Base-by-base conservation (phyloP, 495 filamentous ascomycete genomes). In the Glonium stellatum region DNA sequence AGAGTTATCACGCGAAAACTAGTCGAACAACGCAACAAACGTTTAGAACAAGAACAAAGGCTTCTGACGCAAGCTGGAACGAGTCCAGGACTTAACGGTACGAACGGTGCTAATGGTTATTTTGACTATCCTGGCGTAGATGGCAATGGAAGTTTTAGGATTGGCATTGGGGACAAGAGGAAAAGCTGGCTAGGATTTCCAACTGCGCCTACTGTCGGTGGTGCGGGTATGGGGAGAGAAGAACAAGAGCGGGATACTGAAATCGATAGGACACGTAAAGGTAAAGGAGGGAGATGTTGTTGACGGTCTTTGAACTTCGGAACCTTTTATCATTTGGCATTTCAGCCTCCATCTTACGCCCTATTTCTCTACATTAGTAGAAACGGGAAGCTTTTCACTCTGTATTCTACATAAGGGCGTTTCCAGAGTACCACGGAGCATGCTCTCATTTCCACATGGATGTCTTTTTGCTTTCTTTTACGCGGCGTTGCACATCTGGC, bases 1-100 rank as follows among this genome's bases (percentile, higher is more conserved):
- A 82, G 91, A 0, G 92, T 97, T 18, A 93, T 97, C 41, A 90
- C 92, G 39, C 77, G 93, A 67, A 96, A 96, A 73, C 78, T 98
- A 57, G 92, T 98, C 34, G 92, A 97, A 77, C 90, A 93, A 78
- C 84, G 88, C 64, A 81, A 87, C 67, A 84, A 82, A 47, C 72
- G 76, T 11, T 69, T 75, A 69, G 83, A 85, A 42, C 79, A 83
- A 62, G 78, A 84, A 58, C 78, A 78, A 42, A 35, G 52, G 18
- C 39, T 60, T 25, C 44, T 61, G 6, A 56, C 56, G 0, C 49
- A 60, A n/a, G 58, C 59, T 5, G 66, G 68, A 5, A 49, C 50
- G 13, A 70, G 70, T 54, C 70, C 79, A n/a, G 59, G 74, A 63
- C 27, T 69, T 55, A 19, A 78, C 74, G 57, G 59, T 12, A 57